Percentiles rank a stretch among this genome's conserved stretches.
phyloP scores from a whole-genome alignment of 2,329 filamentous ascomycete species.

The Scopulariopsis brevicaulis region DNA sequence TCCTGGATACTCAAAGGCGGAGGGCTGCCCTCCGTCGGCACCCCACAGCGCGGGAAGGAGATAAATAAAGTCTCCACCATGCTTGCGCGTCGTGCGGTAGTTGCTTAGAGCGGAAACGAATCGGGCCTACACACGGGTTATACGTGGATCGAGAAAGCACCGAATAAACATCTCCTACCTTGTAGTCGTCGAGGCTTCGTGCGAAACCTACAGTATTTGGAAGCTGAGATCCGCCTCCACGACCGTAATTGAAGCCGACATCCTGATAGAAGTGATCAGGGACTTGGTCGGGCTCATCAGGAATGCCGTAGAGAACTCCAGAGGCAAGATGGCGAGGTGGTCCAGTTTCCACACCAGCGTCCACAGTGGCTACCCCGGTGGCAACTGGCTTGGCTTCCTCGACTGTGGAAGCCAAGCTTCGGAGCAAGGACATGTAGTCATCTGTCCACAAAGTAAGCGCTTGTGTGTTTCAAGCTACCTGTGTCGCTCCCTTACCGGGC shows the following conservation, averaged over 20 bases:
- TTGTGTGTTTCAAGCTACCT: neutral
- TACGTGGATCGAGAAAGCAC: neutral
- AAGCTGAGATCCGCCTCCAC: slow-evolving; percentile 2
- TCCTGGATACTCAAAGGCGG: slow-evolving; percentile 6
- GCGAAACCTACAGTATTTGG: neutral
- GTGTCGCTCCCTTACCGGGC: neutral
- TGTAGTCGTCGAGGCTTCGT: neutral
- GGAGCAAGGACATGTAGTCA: neutral
- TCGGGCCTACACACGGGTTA: neutral
- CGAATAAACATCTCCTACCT: neutral
- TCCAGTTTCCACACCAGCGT: neutral
- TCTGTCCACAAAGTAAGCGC: neutral
- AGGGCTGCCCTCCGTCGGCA: slow-evolving; percentile 3
- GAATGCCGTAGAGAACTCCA: neutral
- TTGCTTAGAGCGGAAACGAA: slow-evolving; percentile 4
- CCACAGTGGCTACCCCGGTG: neutral
- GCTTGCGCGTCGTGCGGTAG: neutral
- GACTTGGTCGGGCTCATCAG: neutral
- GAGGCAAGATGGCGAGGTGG: neutral
- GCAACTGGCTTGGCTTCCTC: neutral
- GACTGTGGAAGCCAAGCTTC: neutral
- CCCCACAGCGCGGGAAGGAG: slow-evolving; percentile 7
- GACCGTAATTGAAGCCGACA: neutral
- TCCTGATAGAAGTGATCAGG: slow-evolving; percentile 1
- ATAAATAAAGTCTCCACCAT: slow-evolving; percentile 4